Conservation (phyloP, 2,329 filamentous ascomycete genomes). For the Ciborinia camelliae region DNA sequence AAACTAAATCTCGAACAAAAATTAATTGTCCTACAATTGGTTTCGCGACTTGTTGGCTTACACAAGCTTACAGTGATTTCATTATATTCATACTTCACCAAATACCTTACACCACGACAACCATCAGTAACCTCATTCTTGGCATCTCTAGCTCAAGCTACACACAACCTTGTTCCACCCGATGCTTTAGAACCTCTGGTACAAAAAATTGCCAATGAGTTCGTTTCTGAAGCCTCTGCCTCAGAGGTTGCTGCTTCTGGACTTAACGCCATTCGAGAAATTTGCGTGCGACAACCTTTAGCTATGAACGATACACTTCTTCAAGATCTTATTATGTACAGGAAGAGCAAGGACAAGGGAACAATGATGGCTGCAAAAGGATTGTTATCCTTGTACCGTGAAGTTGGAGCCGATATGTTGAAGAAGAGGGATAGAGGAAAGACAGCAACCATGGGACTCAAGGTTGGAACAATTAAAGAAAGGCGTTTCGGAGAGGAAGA, state of each 20-base stretch:
- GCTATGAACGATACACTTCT: constrained; percentile 95
- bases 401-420: constrained; percentile 84
- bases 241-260: constrained; percentile 88
- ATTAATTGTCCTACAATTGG: constrained; percentile 82
- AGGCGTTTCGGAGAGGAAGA: constrained; percentile 80
- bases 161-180: constrained; percentile 86
- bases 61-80: constrained; percentile 88
- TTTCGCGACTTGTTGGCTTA: constrained; percentile 85
- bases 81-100: constrained; percentile 65
- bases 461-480: constrained; percentile 70
- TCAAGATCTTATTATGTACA: constrained; percentile 92
- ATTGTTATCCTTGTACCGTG: constrained; percentile 82
- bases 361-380: constrained; percentile 99
- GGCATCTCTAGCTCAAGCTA: constrained; percentile 86
- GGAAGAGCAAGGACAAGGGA: constrained; percentile 96
- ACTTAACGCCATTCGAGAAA: constrained; percentile 90
- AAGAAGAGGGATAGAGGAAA: constrained; percentile 89
- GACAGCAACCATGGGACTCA: constrained; percentile 79
- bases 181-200: constrained; percentile 88
- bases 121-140: constrained; percentile 64
- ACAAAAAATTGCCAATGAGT: constrained; percentile 96
- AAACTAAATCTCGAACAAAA: constrained; percentile 87
- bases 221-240: constrained; percentile 91
- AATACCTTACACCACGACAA: constrained; percentile 21
- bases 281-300: constrained; percentile 88